Evolutionary conservation across 208 protist species (phyloP).

Genomic region (Trichomonas tenax): DNA sequence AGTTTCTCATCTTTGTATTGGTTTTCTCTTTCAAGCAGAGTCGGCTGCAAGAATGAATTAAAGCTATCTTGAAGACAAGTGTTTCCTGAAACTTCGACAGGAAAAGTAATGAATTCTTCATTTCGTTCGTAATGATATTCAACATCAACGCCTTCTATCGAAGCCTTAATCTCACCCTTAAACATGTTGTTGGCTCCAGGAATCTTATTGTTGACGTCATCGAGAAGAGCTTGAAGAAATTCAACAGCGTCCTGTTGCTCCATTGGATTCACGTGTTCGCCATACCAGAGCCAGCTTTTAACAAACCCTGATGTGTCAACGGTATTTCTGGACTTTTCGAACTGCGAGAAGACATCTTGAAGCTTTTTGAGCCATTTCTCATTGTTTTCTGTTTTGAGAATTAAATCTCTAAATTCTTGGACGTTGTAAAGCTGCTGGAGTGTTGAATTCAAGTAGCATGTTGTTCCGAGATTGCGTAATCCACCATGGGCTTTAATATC

Average conservation of each 20-base stretch:
- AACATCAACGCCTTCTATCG: not conserved
- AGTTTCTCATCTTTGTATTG: not conserved
- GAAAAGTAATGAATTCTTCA: not conserved
- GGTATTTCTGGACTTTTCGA: not conserved
- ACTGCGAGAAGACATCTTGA: not conserved
- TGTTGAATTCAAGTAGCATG: conserved; percentile 15
- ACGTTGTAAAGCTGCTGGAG: not conserved
- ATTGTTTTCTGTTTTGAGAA: not conserved
- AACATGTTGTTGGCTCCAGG: not conserved
- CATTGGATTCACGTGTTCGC: not conserved
- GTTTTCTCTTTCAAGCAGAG: not conserved
- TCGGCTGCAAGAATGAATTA: not conserved
- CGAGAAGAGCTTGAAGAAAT: not conserved
- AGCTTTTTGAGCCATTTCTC: not conserved
- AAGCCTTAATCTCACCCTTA: not conserved
- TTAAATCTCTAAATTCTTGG: not conserved
- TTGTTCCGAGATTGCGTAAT: not conserved
- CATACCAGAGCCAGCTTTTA: not conserved
- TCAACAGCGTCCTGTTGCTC: conserved; percentile 4
- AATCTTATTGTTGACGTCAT: not conserved
- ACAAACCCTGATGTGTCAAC: not conserved
- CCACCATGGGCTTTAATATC: not conserved
- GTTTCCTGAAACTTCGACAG: not conserved
- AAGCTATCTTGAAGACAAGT: not conserved
- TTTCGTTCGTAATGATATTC: not conserved